Conservation (phyloP, 305 asterid genomes). For the Fraxinus velutina region DNA sequence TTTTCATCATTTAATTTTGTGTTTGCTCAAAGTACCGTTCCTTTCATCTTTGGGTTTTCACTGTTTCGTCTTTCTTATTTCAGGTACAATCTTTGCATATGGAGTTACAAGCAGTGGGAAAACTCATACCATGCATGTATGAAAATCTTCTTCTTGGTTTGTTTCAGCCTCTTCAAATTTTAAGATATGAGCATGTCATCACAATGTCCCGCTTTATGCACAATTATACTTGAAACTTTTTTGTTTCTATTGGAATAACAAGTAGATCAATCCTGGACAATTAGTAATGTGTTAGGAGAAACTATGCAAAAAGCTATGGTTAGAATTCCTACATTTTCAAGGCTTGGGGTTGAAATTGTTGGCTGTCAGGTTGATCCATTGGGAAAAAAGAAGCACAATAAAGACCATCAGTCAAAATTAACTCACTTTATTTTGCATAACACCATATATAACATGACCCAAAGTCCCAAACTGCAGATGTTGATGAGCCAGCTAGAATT, state of each 20-base stretch:
- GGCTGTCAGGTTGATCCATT: slow-evolving; percentile 9
- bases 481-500: slow-evolving; percentile 14
- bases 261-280: not conserved
- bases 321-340: slow-evolving; percentile 8
- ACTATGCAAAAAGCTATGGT: not conserved
- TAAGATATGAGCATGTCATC: not conserved
- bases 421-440: slow-evolving; percentile 6
- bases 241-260: slow-evolving; percentile 7
- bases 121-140: slow-evolving; percentile 99
- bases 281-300: not conserved
- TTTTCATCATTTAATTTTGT: not conserved
- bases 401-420: slow-evolving; percentile 9
- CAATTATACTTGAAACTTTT: slow-evolving; percentile 16
- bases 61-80: slow-evolving; percentile 18
- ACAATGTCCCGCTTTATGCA: not conserved
- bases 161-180: slow-evolving; percentile 14
- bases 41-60: slow-evolving; percentile 3
- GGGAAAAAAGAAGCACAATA: slow-evolving; percentile 13
- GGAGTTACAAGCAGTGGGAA: slow-evolving; percentile 99
- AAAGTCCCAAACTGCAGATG: not conserved
- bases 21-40: not conserved
- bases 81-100: slow-evolving; percentile 97
- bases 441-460: slow-evolving; percentile 2
- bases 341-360: slow-evolving; percentile 1
- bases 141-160: slow-evolving; percentile 28